Evolutionary conservation across 768 basidiomycete genomes (phyloP).

Genomic region (Lanmaoa rubissima): DNA sequence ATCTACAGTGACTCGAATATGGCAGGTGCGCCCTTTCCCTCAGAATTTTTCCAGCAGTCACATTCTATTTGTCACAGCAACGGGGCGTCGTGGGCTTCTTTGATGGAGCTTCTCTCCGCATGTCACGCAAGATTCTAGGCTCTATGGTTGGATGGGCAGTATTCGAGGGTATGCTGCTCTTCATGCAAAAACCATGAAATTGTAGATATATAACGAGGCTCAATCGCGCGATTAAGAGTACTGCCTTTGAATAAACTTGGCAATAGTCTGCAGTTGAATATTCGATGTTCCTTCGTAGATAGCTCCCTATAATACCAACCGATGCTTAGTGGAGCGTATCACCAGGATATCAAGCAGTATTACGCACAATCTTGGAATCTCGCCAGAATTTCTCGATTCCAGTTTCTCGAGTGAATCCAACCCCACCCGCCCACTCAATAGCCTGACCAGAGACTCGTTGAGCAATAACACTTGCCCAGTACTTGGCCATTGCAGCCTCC

Average conservation of each 20-base stretch:
- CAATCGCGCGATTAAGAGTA: constrained; percentile 48
- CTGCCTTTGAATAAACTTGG: constrained; percentile 85
- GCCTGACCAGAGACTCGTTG: constrained; percentile 84
- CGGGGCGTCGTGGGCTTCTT: constrained; percentile 80
- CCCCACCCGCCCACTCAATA: constrained; percentile 95
- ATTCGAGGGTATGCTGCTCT: constrained; percentile 75
- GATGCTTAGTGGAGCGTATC: background rate
- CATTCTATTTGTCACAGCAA: constrained; percentile 48
- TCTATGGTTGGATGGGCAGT: constrained; percentile 93
- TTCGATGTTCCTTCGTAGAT: constrained; percentile 98
- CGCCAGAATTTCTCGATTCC: constrained; percentile 97
- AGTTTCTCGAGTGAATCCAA: constrained; percentile 90
- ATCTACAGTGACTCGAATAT: constrained; percentile 63
- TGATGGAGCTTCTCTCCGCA: constrained; percentile 78
- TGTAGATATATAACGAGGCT: background rate
- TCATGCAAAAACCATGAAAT: constrained; percentile 40
- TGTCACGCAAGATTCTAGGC: constrained; percentile 83
- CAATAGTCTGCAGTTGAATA: constrained; percentile 95
- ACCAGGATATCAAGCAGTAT: background rate
- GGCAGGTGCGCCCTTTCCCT: constrained; percentile 48
- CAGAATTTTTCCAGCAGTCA: background rate
- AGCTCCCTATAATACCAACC: constrained; percentile 54
- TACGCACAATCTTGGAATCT: constrained; percentile 90
- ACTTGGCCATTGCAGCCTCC: constrained; percentile 99
- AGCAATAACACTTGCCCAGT: constrained; percentile 85